A percentile compares a stretch with the other conserved stretches of the same genome.
phyloP scores from a whole-genome alignment of 169 alveolate species.

The Hepatocystis sp. region DNA sequence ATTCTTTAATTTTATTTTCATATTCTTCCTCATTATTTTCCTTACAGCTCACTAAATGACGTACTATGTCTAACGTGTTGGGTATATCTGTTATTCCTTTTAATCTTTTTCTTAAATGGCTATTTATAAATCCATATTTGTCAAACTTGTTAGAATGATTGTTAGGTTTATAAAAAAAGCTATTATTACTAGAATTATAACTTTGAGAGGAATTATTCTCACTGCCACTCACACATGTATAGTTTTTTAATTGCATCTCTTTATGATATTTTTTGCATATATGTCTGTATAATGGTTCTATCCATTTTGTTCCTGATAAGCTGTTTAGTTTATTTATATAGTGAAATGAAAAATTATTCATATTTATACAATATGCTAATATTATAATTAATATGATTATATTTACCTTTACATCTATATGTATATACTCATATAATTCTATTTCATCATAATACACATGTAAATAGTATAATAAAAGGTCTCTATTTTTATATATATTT shows the following conservation, averaged over 20 bases:
- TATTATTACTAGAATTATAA: too few relatives aligned
- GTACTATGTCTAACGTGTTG: constrained; percentile 15
- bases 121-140: constrained; percentile 42
- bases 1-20: background rate
- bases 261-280: constrained; percentile 38
- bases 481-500: constrained; percentile 58
- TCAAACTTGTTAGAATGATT: too few relatives aligned
- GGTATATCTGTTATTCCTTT: constrained; percentile 13
- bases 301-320: background rate
- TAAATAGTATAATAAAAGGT: constrained; percentile 31
- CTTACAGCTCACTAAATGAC: constrained; percentile 4
- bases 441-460: constrained; percentile 68
- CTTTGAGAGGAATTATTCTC: background rate
- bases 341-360: constrained; percentile 56
- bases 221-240: background rate
- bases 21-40: constrained; percentile 3
- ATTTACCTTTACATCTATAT: constrained; percentile 34
- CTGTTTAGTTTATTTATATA: constrained; percentile 48
- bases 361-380: constrained; percentile 26
- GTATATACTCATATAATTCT: constrained; percentile 22
- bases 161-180: too few relatives aligned
- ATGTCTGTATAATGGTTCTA: constrained; percentile 27
- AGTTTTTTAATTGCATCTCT: background rate
- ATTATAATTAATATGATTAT: constrained; percentile 28
- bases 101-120: constrained; percentile 15